Evolutionary conservation across 176 grass and related monocot genomes (phyloP), one percentile per base, ranked within the genome.

Genomic region (Phyllostachys edulis): DNA sequence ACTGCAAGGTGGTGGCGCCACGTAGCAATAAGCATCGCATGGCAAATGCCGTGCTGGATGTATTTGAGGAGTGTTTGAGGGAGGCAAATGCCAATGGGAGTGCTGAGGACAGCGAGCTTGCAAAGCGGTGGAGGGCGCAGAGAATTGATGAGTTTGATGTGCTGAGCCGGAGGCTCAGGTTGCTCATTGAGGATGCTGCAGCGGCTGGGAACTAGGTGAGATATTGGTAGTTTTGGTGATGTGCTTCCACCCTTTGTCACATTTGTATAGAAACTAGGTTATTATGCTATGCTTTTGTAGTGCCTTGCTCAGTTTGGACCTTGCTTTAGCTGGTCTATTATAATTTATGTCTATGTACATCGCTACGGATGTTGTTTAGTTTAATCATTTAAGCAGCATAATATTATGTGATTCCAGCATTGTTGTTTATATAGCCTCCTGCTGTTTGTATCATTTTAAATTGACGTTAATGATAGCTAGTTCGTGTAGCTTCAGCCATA

Each of bases 21-120:
- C 46, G 7, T 13, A 83, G 78, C 70, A 85, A 70, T 4, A 88
- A 86, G 9, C 84, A 76, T 81, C 71, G 21, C 7, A 36, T 92
- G 81, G 90, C 87, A 6, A 95, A 82, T 38, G 59, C 82, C 1
- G 71, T 88, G 46, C 47, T 98, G 67, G 90, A 93, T 88, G 84
- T 94, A 64, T 94, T 94, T 77, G 95, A 93, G 23, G 79, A 91
- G 17, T 98, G 95, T 51, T 29, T 94, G 52, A 91, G 86, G 76
- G 90, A 97, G 64, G 75, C 85, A 69, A 85, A 89, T 66, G 84
- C 37, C 16, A 78, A 67, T 27, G 45, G 81, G 23, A 62, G 41
- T 4, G 18, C 23, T 57, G 78, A 80, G 45, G 86, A 85, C n/a
- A 90, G 65, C 12, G 83, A 83, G 46, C 77, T 91, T 7, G 61